Conservation (phyloP, 2,329 filamentous ascomycete species). For the Aspergillus sp. region DNA sequence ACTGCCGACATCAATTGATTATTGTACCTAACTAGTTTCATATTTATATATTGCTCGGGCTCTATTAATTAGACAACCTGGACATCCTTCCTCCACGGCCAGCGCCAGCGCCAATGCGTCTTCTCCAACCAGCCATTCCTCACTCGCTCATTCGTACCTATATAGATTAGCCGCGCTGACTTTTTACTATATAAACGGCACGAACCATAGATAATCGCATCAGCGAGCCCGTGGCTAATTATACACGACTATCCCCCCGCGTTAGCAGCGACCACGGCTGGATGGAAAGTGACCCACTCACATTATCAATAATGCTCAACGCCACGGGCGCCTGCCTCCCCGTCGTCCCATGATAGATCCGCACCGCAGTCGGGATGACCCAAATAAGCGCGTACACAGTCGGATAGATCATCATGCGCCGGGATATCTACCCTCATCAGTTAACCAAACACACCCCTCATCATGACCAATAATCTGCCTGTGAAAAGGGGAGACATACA, state of each 20-base stretch:
- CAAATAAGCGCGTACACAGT: constrained; percentile 14
- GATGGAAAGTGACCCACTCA: no score
- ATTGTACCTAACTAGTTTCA: neutral
- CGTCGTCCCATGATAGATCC: constrained; percentile 7
- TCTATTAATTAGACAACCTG: neutral
- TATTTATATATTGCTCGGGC: neutral
- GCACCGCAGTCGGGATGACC: constrained; percentile 8
- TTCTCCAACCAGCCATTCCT: constrained; percentile 9
- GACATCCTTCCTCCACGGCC: constrained; percentile 1
- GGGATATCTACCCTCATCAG: neutral
- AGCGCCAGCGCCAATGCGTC: neutral
- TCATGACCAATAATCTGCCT: no score
- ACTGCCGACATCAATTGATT: neutral
- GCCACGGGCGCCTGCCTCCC: constrained; percentile 2
- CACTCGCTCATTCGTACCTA: constrained; percentile 10
- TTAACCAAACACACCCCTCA: no score
- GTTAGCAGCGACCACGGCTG: neutral
- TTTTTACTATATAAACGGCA: neutral
- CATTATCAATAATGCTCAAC: constrained; percentile 12
- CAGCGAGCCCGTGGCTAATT: constrained; percentile 11
- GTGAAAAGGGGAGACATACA: neutral
- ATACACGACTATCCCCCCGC: constrained; percentile 12
- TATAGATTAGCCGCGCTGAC: neutral
- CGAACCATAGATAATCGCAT: constrained; percentile 15
- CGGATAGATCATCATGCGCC: constrained; percentile 17